Evolutionary conservation across 352 stramenopile genomes (phyloP), one percentile per base, ranked within the genome.

Genomic region (Globisporangium megalacanthum): DNA sequence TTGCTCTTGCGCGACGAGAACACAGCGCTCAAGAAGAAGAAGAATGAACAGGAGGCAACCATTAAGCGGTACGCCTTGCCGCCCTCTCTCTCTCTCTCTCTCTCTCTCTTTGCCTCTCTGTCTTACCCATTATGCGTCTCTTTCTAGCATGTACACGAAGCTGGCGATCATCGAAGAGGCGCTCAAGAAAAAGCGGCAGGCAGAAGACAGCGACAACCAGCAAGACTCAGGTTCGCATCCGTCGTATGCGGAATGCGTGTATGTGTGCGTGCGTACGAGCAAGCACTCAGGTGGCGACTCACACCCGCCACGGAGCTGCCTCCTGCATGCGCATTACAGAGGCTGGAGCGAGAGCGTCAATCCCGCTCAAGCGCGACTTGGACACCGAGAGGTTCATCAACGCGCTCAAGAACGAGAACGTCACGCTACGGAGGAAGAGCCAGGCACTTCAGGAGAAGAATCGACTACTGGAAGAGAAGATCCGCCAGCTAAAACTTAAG

Each of bases 1-100:
- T 54, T 94, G 65, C 60, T 73, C 49, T 69, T 95, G 59, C 78
- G 86, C 29, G 86, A 96, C 42, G 84, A 94, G 72, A 92, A 95
- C 66, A 79, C 69, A 47, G 64, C 70, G 68, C 81, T 96, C 44
- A 95, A 94, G 77, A 86, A 84, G 65, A 94, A 94, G 73, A 95
- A 94, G 65, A 95, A 96, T 79, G 86, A 96, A 62, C 87, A 96
- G 69, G 85, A 96, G 56, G 77, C 74, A 29, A 92, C 83, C 39
- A 96, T 95, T 68, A 96, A 94, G 69, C 62, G 81, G 82, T 92
- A 59, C 29, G 62, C 29, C 13, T 13, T 8, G 17, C 19, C 25
- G 0, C 4, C 10, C 11, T 9, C 36, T 62, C 17, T 50, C 47
- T 52, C 20, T 58, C 17, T 17, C 22, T 14, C 19, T 39, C 9